phyloP scores from a whole-genome alignment of 139 green algal species.

The Astrephomene gubernaculifera region DNA sequence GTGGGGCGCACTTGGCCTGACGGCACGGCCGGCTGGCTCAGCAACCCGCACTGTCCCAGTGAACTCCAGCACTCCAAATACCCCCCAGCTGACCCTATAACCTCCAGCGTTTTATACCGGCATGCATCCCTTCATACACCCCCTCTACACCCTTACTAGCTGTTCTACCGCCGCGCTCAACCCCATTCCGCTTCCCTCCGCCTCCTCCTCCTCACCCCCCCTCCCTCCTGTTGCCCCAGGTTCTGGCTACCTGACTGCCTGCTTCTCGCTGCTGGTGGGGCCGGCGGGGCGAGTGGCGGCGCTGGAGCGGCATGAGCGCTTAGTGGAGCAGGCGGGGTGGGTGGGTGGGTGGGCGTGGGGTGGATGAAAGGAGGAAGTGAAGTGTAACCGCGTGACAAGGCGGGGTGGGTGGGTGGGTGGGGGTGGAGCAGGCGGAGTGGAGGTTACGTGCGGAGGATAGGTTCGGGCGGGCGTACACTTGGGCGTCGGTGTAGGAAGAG shows the following conservation, averaged over 20 bases:
- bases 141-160: too few species aligned
- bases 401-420: background rate
- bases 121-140: too few species aligned
- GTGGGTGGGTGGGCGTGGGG: background rate
- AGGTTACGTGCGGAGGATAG: background rate
- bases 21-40: too few species aligned
- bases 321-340: slow-evolving; percentile 38
- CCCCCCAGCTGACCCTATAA: too few species aligned
- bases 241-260: slow-evolving; percentile 82
- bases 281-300: slow-evolving; percentile 65
- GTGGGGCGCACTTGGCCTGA: too few species aligned
- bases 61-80: too few species aligned
- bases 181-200: too few species aligned
- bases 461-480: background rate
- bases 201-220: background rate
- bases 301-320: slow-evolving; percentile 66
- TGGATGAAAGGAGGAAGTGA: background rate
- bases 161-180: too few species aligned
- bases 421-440: background rate
- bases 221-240: slow-evolving; percentile 28
- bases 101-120: too few species aligned
- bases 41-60: too few species aligned
- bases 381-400: background rate
- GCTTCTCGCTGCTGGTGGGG: slow-evolving; percentile 81
- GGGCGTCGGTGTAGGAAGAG: background rate